Evolutionary conservation across 2,329 filamentous ascomycete genomes (phyloP).

Genomic region (Penicillium expansum): DNA sequence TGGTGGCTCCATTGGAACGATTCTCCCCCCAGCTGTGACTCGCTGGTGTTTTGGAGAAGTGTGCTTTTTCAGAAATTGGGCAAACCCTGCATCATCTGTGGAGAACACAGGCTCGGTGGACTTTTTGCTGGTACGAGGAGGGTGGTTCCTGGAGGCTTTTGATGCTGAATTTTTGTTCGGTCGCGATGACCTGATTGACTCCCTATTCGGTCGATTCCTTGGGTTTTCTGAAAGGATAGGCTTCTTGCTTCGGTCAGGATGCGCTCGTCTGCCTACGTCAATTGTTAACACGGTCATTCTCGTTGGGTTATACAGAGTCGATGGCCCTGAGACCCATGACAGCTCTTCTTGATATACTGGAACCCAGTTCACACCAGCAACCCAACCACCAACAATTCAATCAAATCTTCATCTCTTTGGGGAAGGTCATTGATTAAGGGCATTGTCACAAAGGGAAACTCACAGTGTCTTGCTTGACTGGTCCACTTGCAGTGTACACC

Average conservation of each 20-base stretch:
- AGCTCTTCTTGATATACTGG: neutral
- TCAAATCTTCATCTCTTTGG: neutral
- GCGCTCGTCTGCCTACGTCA: slow-evolving; percentile 11
- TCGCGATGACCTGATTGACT: slow-evolving; percentile 23
- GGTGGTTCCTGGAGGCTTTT: neutral
- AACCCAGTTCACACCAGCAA: neutral
- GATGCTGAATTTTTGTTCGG: neutral
- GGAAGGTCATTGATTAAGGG: neutral
- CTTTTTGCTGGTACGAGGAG: neutral
- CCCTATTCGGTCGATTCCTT: slow-evolving; percentile 17
- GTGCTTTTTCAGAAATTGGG: slow-evolving; percentile 47
- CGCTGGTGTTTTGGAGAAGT: slow-evolving; percentile 50
- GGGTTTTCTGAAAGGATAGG: slow-evolving; percentile 5
- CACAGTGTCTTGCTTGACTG: slow-evolving; percentile 32
- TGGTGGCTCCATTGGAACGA: slow-evolving; percentile 46
- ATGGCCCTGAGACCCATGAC: neutral
- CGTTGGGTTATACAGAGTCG: neutral
- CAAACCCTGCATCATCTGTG: slow-evolving; percentile 45
- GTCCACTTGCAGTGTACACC: slow-evolving; percentile 27
- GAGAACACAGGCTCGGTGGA: neutral
- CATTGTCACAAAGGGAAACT: slow-evolving; percentile 8
- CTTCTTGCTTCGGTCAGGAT: neutral
- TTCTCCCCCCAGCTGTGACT: slow-evolving; percentile 49
- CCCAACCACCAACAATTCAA: neutral
- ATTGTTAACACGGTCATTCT: slow-evolving; percentile 4